Evolutionary conservation across 2,329 filamentous ascomycete species (phyloP), one percentile per base, ranked within the genome.

Genomic region (Epichloe baconii): DNA sequence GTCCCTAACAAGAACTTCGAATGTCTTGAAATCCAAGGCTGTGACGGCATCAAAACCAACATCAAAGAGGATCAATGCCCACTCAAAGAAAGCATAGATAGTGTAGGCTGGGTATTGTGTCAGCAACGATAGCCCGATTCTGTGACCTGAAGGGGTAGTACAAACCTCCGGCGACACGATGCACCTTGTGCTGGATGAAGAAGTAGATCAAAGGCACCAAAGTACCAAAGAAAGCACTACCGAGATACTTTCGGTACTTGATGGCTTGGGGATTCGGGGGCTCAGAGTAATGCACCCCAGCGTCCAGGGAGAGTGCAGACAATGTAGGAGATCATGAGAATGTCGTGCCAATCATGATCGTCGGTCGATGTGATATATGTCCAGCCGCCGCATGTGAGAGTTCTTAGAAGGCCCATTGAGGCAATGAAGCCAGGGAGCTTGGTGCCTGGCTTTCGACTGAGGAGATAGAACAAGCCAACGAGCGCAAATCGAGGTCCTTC

Each of bases 271-370:
- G 77, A 65, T 96, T 95, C 52, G 83, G 81, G 68, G 89, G 68
- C 90, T 96, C 48, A 97, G 72, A 5, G 85, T 82, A 55, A 97
- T 78, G 67, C 91, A 96, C 47, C 93, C 93, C 46, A 88, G 68
- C 2, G 91, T 98, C 93, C 93, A 98, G 2, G 50, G 50, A 98
- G 75, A 3, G 93, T 97, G 36, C 88, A 86, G 44, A 98, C 84
- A 51, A 98, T 76, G 68, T 98, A 98, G 14, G 89, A 94, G 59
- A 98, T 96, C 93, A 98, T 98, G 67, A 98, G 91, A 56, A 97
- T 91, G 64, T 98, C 93, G 67, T 98, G 93, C 90, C 89, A 97
- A 68, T 95, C 83, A 68, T 98, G 93, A 66, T 97, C 88, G 66
- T 98, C 93, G 43, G 93, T 98, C 55, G 93, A 97, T 26, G 93